Conservation (phyloP, 495 filamentous ascomycete genomes). For the Penicillium mononematosum region DNA sequence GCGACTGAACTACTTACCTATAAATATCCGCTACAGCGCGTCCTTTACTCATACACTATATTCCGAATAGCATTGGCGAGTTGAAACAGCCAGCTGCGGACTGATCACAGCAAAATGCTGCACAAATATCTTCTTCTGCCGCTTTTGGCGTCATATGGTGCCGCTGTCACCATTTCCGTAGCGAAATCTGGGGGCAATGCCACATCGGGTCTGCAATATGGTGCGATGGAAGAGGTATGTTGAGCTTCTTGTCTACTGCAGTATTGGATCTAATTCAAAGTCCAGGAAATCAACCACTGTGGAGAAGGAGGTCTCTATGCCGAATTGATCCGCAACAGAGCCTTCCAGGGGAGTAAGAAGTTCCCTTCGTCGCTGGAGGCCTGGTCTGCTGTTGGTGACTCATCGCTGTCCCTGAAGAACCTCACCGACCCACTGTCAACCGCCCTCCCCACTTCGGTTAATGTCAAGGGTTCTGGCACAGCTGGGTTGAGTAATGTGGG, state of each 20-base stretch:
- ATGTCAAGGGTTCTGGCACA: slow-evolving; percentile 46
- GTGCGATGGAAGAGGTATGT: slow-evolving; percentile 57
- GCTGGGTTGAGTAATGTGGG: slow-evolving; percentile 59
- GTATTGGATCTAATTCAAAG: slow-evolving; percentile 6
- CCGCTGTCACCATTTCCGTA: slow-evolving; percentile 40
- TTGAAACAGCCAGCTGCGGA: slow-evolving; percentile 5
- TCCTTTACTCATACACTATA: neutral
- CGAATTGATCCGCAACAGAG: slow-evolving; percentile 69
- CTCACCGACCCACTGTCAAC: slow-evolving; percentile 55
- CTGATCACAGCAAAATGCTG: slow-evolving; percentile 21
- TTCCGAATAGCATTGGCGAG: slow-evolving; percentile 9
- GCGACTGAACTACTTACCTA: neutral
- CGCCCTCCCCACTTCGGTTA: slow-evolving; percentile 60
- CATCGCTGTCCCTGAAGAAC: slow-evolving; percentile 52
- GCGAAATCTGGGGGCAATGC: slow-evolving; percentile 51
- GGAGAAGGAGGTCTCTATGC: slow-evolving; percentile 77
- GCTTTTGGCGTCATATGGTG: slow-evolving; percentile 28
- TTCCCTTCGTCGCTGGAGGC: slow-evolving; percentile 48
- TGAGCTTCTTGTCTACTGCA: neutral
- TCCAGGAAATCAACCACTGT: slow-evolving; percentile 68
- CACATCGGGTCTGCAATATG: slow-evolving; percentile 54
- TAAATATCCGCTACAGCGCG: slow-evolving; percentile 2
- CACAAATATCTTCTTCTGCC: slow-evolving; percentile 28
- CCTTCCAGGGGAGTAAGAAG: slow-evolving; percentile 58
- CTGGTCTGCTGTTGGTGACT: slow-evolving; percentile 55